These are phyloP conservation scores for Lomentospora prolificans DNA, from an alignment of 2,329 filamentous ascomycete genomes.

Conservation along the genomic window DNA sequence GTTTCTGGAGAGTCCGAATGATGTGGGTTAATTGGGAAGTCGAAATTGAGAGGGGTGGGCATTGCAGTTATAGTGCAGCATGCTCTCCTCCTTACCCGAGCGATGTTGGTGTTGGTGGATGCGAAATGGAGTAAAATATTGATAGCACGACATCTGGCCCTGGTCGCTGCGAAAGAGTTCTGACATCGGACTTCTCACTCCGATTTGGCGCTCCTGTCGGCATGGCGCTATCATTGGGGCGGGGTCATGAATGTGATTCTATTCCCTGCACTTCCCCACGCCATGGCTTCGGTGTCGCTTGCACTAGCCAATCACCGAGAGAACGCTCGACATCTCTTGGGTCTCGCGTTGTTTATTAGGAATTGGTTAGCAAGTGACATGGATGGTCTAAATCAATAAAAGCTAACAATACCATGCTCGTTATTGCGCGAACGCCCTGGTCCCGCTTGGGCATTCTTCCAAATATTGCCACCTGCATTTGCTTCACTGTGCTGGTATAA, in stretches of 20 bases:
- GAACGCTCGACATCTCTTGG: not conserved
- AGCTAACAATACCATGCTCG: too few relatives aligned
- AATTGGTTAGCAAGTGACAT: not conserved
- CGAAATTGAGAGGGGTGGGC: not conserved
- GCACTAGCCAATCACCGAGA: not conserved
- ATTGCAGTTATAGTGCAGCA: not conserved
- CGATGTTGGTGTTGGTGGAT: not conserved
- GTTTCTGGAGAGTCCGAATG: not conserved
- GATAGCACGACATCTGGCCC: conserved; percentile 4
- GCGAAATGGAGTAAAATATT: not conserved
- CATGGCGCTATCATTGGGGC: not conserved
- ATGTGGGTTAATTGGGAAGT: not conserved
- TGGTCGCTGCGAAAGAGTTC: not conserved
- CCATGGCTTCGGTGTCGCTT: conserved; percentile 3
- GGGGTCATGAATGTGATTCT: not conserved
- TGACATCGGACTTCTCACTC: not conserved
- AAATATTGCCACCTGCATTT: too few relatives aligned
- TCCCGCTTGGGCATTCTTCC: too few relatives aligned
- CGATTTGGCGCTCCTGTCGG: conserved; percentile 2
- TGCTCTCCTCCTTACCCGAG: not conserved
- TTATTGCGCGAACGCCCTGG: too few relatives aligned
- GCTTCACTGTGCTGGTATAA: too few relatives aligned
- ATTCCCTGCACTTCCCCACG: not conserved
- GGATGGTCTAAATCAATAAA: not conserved
- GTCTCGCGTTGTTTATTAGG: not conserved